Base-by-base conservation (phyloP, 768 basidiomycete species). In the Tulasnella sp. region DNA sequence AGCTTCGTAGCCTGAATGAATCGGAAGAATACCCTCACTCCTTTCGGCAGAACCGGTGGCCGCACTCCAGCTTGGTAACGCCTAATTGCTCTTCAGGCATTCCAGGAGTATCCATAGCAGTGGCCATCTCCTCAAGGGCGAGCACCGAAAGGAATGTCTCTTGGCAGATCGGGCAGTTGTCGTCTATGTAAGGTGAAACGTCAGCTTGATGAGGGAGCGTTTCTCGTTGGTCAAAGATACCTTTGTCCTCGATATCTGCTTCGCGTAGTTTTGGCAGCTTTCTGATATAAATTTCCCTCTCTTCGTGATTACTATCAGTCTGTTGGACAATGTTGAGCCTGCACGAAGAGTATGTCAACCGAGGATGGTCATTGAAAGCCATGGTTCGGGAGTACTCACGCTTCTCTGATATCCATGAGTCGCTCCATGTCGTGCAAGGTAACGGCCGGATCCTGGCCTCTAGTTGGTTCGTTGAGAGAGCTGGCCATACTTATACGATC, bases 101-200 rank as follows among this genome's bases (percentile, higher is more conserved):
- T 12, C 93, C 92, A 5, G 93, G 93, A 1, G 93, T 92, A 82
- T 94, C 93, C 91, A 94, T 92, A 9, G 88, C 94, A 34, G 86
- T 82, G 0, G 92, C 92, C 75, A 88, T 88, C 84, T 95, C 93
- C 83, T 94, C 92, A 81, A 94, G 92, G 0, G 93, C 89, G 34
- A 95, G 84, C 24, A 92, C 86, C 16, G 92, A 89, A n/a, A 88
- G 87, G 82, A 91, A 91, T 0, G 92, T 86, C 44, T 88, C 92
- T 81, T 92, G 88, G 84, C 94, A 95, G 81, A 95, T 93, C 16
- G 94, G 89, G 83, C 94, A 95, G 24, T 87, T 84, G 9, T 91
- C 89, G 81, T 94, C 94, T 94, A 79, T 19, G 21, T 34, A 19
- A 39, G 36, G 9, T 2, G 36, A 18, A 19, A 39, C 5, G 9